A percentile compares a stretch with the other conserved stretches of the same genome.
phyloP scores from a whole-genome alignment of 805 yeast species.

The Wickerhamomyces hampshirensis region DNA sequence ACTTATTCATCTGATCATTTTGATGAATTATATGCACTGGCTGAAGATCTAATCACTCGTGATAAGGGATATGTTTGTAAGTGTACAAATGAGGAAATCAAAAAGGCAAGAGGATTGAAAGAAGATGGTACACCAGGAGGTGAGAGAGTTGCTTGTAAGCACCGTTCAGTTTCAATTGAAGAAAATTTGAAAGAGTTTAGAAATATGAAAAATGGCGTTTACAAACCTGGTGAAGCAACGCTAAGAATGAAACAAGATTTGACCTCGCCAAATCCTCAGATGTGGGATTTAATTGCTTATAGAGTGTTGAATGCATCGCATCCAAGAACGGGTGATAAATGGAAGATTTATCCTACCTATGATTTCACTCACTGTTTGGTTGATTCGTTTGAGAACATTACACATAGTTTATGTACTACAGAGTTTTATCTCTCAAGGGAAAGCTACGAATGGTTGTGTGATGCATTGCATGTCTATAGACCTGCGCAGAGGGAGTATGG shows the following conservation, averaged over 20 bases:
- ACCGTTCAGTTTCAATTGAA: constrained; percentile 67
- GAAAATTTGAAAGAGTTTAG: constrained; percentile 78
- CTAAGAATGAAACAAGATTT: constrained; percentile 96
- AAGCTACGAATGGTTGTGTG: constrained; percentile 98
- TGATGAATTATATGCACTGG: constrained; percentile 81
- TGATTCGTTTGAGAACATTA: constrained; percentile 93
- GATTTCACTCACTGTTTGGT: constrained; percentile 99
- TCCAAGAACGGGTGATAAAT: constrained; percentile 93
- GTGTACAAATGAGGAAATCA: constrained; percentile 88
- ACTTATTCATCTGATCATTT: constrained; percentile 96
- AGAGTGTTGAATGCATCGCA: constrained; percentile 90
- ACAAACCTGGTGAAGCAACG: constrained; percentile 87
- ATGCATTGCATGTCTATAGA: constrained; percentile 87
- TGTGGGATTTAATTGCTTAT: constrained; percentile 99
- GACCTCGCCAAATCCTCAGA: constrained; percentile 88
- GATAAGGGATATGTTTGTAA: constrained; percentile 90
- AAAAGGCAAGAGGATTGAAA: constrained; percentile 83
- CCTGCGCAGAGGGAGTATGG: constrained; percentile 99
- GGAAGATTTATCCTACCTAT: constrained; percentile 98
- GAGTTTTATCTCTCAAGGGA: constrained; percentile 91
- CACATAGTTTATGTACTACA: constrained; percentile 94
- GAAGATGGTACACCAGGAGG: constrained; percentile 95
- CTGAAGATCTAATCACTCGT: constrained; percentile 68
- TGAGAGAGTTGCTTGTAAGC: constrained; percentile 76
- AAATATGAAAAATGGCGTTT: constrained; percentile 86